Base-by-base conservation (phyloP, 1,284 basidiomycete species). In the Trichosporon sp. region DNA sequence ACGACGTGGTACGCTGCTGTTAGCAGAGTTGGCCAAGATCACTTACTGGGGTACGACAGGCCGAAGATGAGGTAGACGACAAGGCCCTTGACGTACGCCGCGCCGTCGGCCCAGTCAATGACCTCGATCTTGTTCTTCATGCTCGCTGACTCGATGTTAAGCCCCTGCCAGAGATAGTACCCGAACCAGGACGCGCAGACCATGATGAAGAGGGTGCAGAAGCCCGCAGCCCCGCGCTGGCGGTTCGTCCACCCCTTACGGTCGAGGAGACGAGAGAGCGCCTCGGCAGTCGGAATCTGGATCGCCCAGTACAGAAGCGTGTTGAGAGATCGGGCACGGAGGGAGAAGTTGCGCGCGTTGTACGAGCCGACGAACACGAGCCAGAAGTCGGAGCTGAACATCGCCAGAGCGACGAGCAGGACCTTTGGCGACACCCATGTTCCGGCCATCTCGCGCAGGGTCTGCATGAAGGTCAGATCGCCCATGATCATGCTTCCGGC, bases 21-120 rank as follows among this genome's bases (percentile, higher is more conserved):
- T 16, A 51, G 48, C n/a, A 4, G n/a, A 6, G 48, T 51, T 12
- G 48, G 6, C 3, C 6, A 16, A 4, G 48, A 6, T 16, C 4
- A 51, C 48, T 51, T 10, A 51, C 48, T 54, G 16, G 65, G 65
- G n/a, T 66, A 66, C 1, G 31, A 51, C 16, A 66, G 14, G 46
- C 65, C 65, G 48, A 66, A 66, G 46, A 66, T 66, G 16, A 66
- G 46, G 65, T 66, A 66, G 11, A 66, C 65, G 35, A 66, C 32
- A 31, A 54, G 14, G 48, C 65, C 65, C 12, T 48, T 48, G 16
- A 66, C 65, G 19, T 66, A 66, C 14, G 32, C 40, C 2, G 46
- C 7, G 46, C 65, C 65, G 48, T 66, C 65, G 46, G 65, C 26
- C 65, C 65, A 66, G 48, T 66, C 65, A 26, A 66, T 48, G 8